Conservation (phyloP, 495 filamentous ascomycete genomes). For the Tuber indicum region DNA sequence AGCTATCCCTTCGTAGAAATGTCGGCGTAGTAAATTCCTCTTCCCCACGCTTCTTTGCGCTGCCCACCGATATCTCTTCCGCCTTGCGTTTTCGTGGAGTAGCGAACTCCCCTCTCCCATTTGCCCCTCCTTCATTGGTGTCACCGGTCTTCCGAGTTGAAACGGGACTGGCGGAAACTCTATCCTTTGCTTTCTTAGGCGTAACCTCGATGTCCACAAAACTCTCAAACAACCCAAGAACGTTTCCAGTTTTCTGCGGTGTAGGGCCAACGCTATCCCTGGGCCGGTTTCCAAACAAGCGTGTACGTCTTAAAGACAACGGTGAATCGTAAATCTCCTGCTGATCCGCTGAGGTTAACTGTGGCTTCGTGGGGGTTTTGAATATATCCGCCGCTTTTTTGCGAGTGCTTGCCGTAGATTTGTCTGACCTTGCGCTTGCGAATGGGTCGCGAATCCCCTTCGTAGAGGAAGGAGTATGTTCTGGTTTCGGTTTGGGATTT, state of each 20-base stretch:
- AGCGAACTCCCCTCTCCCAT: constrained; percentile 7
- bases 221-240: constrained; percentile 87
- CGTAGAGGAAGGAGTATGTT: constrained; percentile 56
- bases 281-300: constrained; percentile 33
- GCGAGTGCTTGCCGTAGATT: constrained; percentile 43
- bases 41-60: constrained; percentile 1
- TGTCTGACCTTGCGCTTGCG: constrained; percentile 51
- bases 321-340: constrained; percentile 42
- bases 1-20: constrained; percentile 59
- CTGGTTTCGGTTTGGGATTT: constrained; percentile 43
- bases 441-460: constrained; percentile 48
- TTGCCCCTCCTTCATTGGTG: background rate
- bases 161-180: background rate
- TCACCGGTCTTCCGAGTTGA: background rate
- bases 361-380: constrained; percentile 30
- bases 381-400: constrained; percentile 35
- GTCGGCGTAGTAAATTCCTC: constrained; percentile 58
- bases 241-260: constrained; percentile 78
- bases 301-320: constrained; percentile 36
- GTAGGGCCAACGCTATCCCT: constrained; percentile 65
- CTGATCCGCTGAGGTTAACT: constrained; percentile 33
- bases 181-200: constrained; percentile 28
- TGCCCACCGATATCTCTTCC: constrained; percentile 12
- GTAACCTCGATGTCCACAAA: constrained; percentile 55
- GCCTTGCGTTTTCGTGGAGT: constrained; percentile 39